Percentiles rank a stretch among this genome's conserved stretches.
These are phyloP conservation scores for Pugionium cornutum DNA, from an alignment of 345 rosid species.

Conservation along the genomic window DNA sequence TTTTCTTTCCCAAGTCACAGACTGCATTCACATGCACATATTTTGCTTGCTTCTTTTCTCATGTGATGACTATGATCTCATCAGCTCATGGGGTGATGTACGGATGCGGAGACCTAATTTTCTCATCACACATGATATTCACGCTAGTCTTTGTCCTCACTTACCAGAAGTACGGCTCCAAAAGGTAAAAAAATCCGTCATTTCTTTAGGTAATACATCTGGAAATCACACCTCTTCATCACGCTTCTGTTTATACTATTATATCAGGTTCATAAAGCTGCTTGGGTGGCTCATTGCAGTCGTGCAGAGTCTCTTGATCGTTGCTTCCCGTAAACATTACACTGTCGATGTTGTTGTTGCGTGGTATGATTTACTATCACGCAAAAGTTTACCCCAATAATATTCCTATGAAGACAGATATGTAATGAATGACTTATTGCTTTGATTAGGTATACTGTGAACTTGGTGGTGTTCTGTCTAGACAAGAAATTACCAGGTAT, in stretches of 20 bases:
- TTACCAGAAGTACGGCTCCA: conserved; percentile 88
- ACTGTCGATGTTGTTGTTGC: conserved; percentile 95
- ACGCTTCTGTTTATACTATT: conserved; percentile 25
- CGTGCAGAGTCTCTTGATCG: conserved; percentile 81
- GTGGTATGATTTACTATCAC: conserved; percentile 54
- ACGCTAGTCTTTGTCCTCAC: conserved; percentile 86
- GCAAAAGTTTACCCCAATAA: not conserved
- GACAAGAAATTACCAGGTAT: conserved; percentile 95
- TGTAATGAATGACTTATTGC: conserved; percentile 3
- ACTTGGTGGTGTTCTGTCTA: conserved; percentile 77
- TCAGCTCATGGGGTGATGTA: conserved; percentile 86
- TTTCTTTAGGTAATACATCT: conserved; percentile 6
- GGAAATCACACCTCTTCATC: conserved; percentile 7
- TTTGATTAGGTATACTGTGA: conserved; percentile 79
- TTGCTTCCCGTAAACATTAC: conserved; percentile 99
- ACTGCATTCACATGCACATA: not conserved
- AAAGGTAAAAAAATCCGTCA: conserved; percentile 54
- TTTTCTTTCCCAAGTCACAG: not conserved
- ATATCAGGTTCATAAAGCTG: conserved; percentile 79
- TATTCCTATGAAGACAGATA: not conserved
- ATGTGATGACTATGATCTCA: conserved; percentile 27
- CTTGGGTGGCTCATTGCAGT: conserved; percentile 77
- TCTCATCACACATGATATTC: conserved; percentile 98
- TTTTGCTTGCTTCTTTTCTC: not conserved
- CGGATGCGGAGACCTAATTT: conserved; percentile 97